These are phyloP conservation scores for Suillus subluteus DNA, from an alignment of 768 basidiomycete species.

Conservation along the genomic window DNA sequence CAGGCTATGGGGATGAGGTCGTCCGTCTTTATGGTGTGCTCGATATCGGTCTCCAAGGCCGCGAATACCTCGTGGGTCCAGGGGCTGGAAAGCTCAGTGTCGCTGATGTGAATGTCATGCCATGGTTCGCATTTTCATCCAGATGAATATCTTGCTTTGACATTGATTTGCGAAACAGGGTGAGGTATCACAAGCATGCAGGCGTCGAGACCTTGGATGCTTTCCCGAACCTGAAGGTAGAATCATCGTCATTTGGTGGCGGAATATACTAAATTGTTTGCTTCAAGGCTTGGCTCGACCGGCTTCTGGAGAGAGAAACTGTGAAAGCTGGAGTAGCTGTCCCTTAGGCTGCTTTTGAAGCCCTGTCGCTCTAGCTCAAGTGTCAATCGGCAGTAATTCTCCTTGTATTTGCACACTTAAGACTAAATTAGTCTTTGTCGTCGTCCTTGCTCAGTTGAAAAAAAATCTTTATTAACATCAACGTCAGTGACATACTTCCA, in stretches of 20 bases:
- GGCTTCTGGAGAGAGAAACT: constrained; percentile 24
- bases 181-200: constrained; percentile 48
- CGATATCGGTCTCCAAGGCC: constrained; percentile 70
- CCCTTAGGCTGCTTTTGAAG: constrained; percentile 8
- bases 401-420: not conserved
- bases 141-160: not conserved
- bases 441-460: not conserved
- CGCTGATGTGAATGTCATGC: constrained; percentile 70
- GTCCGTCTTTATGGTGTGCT: constrained; percentile 84
- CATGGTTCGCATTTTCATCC: constrained; percentile 51
- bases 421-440: not conserved
- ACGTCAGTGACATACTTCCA: not conserved
- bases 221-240: constrained; percentile 65
- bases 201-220: constrained; percentile 62
- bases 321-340: constrained; percentile 29
- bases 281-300: constrained; percentile 34
- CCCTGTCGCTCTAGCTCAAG: not conserved
- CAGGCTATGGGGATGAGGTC: constrained; percentile 82
- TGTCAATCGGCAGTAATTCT: not conserved
- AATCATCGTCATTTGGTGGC: not conserved
- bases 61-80: constrained; percentile 82
- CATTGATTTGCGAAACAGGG: constrained; percentile 43
- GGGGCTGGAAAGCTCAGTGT: constrained; percentile 68
- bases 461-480: not conserved
- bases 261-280: not conserved